Evolutionary conservation across 345 rosid genomes (phyloP).

Genomic region (Carallia brachiata): DNA sequence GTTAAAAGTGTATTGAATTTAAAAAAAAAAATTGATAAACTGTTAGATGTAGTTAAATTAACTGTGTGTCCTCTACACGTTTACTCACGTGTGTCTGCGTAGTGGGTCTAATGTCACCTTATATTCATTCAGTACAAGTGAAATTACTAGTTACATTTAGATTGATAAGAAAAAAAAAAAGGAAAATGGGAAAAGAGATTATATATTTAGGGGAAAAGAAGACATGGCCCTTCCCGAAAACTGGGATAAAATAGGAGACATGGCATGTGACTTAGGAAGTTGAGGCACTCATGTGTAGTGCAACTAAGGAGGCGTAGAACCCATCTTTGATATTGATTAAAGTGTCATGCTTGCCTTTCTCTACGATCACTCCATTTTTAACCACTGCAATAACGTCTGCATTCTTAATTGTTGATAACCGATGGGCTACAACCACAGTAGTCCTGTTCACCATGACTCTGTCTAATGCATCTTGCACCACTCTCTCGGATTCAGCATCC

Average conservation of each 20-base stretch:
- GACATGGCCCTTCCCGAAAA: too few species aligned
- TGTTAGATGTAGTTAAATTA: too few species aligned
- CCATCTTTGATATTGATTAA: slow-evolving; percentile 56
- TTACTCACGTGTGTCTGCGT: too few species aligned
- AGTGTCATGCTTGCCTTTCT: slow-evolving; percentile 64
- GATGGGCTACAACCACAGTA: slow-evolving; percentile 65
- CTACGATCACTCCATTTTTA: slow-evolving; percentile 56
- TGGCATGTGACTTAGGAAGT: slow-evolving; percentile 9
- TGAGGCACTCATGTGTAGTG: slow-evolving; percentile 49
- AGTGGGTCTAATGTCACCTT: too few species aligned
- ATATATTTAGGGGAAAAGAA: neutral
- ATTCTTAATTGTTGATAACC: slow-evolving; percentile 62
- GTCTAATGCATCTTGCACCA: slow-evolving; percentile 76
- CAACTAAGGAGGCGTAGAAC: slow-evolving; percentile 60
- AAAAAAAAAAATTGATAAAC: too few species aligned
- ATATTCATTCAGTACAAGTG: too few species aligned
- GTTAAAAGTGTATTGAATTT: too few species aligned
- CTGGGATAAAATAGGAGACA: neutral
- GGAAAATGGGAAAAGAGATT: neutral
- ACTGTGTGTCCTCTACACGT: too few species aligned
- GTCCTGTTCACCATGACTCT: slow-evolving; percentile 61
- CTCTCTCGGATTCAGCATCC: slow-evolving; percentile 71
- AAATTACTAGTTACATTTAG: too few species aligned
- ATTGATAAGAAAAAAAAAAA: too few species aligned
- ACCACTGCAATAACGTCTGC: slow-evolving; percentile 70